Evolutionary conservation across 805 yeast genomes (phyloP), one percentile per base, ranked within the genome.

Genomic region (Candida ficus): DNA sequence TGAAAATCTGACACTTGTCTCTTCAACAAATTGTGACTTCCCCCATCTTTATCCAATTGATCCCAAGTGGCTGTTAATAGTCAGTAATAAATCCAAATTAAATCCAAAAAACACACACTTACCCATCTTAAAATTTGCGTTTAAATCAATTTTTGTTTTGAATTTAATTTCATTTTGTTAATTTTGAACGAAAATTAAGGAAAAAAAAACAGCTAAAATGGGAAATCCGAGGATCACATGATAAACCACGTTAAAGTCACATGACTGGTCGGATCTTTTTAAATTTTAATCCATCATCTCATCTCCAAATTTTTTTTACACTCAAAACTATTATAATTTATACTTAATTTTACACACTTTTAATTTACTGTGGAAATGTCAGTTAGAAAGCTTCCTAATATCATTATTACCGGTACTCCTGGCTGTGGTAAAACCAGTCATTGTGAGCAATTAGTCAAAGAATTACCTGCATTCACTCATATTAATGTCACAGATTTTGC

Each of bases 321-420:
- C 18, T 17, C 14, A 11, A n/a, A 25, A 6, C 8, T 16, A 14
- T 35, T 17, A 13, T 35, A 10, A 7, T 21, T 21, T 9, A 21
- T 9, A 21, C 23, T 21, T 21, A 7, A 21, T 21, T 21, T 9
- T 21, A 21, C 9, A n/a, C 9, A 9, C 9, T 21, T 21, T 21
- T 21, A 6, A 21, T 9, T 9, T 21, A 7, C 9, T 21, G 9
- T 21, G 7, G 20, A 11, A 19, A 49, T 52, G 53, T 48, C 54
- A 1, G 43, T 38, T 3, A 54, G 61, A 48, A 49, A 44, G 10
- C 40, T 56, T 8, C 75, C 96, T 8, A 93, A 93, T 60, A 80
- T 93, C 31, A 76, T 93, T 29, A 75, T 93, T 35, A 93, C 98
- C 3, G 99, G 99, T 4, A 91, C 98, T 4, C 99, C 99, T 19